Percentiles rank a stretch among this genome's conserved stretches.
Conservation (phyloP, 2,329 filamentous ascomycete genomes). For the Huntiella moniliformis region DNA sequence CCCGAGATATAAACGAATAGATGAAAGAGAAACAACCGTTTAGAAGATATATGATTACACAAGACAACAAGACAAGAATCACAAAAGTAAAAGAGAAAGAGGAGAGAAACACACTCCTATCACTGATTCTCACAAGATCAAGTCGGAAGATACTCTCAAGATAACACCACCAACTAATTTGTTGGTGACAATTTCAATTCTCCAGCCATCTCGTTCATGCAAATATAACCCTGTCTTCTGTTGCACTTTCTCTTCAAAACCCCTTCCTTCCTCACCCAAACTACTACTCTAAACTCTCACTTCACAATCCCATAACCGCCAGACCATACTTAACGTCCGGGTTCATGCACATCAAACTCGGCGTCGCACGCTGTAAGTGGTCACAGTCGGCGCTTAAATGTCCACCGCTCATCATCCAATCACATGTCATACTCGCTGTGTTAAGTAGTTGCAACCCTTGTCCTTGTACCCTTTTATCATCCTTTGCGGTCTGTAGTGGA, state of each 20-base stretch:
- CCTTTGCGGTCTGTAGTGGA: too few species aligned
- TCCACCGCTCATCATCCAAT: conserved; percentile 7
- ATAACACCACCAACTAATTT: not conserved
- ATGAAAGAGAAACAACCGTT: not conserved
- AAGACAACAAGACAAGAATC: not conserved
- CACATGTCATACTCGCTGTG: not conserved
- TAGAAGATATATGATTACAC: too few species aligned
- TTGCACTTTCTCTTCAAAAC: not conserved
- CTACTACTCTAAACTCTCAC: not conserved
- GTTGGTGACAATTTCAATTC: not conserved
- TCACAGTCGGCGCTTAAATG: conserved; percentile 11
- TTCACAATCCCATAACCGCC: not conserved
- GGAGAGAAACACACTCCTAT: not conserved
- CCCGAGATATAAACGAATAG: not conserved
- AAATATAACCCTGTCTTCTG: conserved; percentile 1
- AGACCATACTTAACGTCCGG: not conserved
- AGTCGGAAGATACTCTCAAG: not conserved
- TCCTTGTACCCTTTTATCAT: too few species aligned
- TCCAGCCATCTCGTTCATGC: not conserved
- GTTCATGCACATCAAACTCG: conserved; percentile 3
- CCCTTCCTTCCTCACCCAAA: not conserved
- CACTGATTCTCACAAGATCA: not conserved
- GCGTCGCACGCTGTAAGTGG: conserved; percentile 9
- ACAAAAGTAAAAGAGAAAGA: not conserved
- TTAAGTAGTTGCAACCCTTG: too few species aligned